Conservation (phyloP, 129 eudicot genomes). For the Flaveria robusta region DNA sequence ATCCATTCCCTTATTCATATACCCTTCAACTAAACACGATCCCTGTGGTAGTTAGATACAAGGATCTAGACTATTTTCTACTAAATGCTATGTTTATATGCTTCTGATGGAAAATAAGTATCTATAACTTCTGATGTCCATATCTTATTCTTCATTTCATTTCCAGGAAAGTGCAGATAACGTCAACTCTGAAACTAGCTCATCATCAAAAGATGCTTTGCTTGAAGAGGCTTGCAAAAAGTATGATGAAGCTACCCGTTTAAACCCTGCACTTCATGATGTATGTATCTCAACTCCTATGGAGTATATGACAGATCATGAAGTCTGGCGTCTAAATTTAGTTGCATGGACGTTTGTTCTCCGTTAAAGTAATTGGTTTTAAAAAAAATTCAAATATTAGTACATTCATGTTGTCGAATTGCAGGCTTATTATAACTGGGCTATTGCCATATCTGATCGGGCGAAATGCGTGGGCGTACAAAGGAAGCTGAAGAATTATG, state of each 20-base stretch:
- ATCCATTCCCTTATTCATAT: too few relatives aligned
- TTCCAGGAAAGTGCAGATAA: constrained; percentile 97
- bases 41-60: too few relatives aligned
- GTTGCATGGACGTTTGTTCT: constrained; percentile 13
- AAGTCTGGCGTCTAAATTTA: neutral
- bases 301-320: constrained; percentile 5
- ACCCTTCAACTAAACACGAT: too few relatives aligned
- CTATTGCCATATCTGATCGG: constrained; percentile 93
- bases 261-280: constrained; percentile 91
- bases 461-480: constrained; percentile 95
- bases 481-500: constrained; percentile 94
- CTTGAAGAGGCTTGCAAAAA: constrained; percentile 94
- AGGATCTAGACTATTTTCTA: too few relatives aligned
- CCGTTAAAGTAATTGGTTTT: neutral
- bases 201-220: constrained; percentile 92
- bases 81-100: neutral
- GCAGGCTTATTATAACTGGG: constrained; percentile 94
- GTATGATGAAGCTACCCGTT: constrained; percentile 86
- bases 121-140: too few relatives aligned
- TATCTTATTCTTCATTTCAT: constrained; percentile 8
- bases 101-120: constrained; percentile 14
- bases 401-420: constrained; percentile 6
- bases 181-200: constrained; percentile 77
- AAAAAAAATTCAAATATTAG: neutral
- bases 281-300: constrained; percentile 35